phyloP scores from a whole-genome alignment of 768 basidiomycete genomes.

The Filobasidium floriforme region DNA sequence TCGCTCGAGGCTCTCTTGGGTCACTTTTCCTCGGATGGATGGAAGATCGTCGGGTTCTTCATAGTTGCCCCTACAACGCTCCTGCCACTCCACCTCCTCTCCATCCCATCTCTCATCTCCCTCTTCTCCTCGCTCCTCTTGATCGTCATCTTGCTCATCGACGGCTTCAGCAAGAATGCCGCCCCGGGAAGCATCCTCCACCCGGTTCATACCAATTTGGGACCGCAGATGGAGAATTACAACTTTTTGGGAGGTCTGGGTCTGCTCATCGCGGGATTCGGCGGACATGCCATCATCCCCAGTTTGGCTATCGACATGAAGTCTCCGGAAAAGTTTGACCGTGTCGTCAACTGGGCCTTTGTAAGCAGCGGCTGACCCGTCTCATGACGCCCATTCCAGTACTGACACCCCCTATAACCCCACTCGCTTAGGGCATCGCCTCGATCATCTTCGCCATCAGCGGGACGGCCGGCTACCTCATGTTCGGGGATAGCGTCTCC shows the following conservation, averaged over 20 bases:
- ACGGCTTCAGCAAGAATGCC: constrained; percentile 66
- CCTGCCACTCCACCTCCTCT: constrained; percentile 74
- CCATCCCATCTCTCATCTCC: constrained; percentile 71
- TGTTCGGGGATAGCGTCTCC: constrained; percentile 74
- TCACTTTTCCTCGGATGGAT: constrained; percentile 57
- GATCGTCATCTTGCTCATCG: constrained; percentile 67
- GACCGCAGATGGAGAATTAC: constrained; percentile 49
- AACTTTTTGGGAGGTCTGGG: constrained; percentile 76
- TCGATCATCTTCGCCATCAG: constrained; percentile 57
- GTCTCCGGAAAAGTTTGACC: constrained; percentile 69
- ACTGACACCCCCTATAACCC: background rate
- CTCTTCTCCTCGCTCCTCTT: constrained; percentile 70
- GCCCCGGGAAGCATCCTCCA: constrained; percentile 73
- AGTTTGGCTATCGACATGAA: constrained; percentile 82
- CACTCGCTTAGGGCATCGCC: constrained; percentile 52
- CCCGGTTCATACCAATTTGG: constrained; percentile 62
- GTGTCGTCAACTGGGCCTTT: constrained; percentile 76
- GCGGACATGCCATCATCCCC: constrained; percentile 87
- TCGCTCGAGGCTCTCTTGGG: constrained; percentile 70
- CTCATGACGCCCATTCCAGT: background rate
- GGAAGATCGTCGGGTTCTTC: constrained; percentile 65
- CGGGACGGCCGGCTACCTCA: constrained; percentile 75
- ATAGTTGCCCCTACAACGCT: constrained; percentile 75
- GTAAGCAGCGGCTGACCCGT: constrained; percentile 49
- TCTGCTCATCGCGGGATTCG: constrained; percentile 88